Percentiles rank a stretch among this genome's conserved stretches.
Conservation (phyloP, 176 grass and related monocot species). For the Oryza glaberrima region DNA sequence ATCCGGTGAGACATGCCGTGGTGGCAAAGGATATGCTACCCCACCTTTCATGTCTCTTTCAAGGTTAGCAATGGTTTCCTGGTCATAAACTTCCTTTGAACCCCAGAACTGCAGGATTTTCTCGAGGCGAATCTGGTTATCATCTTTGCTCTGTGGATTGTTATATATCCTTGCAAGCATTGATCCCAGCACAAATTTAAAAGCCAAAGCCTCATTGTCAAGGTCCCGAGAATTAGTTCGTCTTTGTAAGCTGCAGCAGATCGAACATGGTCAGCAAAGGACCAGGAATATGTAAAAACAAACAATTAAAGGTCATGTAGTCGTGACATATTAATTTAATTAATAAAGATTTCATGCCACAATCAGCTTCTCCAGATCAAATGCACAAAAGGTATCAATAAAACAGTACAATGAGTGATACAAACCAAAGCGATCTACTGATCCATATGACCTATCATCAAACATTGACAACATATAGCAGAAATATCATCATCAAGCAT, state of each 20-base stretch:
- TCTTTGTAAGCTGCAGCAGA: conserved; percentile 73
- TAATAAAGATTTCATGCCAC: neutral
- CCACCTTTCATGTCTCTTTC: conserved; percentile 87
- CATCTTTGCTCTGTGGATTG: conserved; percentile 74
- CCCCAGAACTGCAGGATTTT: conserved; percentile 97
- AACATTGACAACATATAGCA: neutral
- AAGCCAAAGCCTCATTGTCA: conserved; percentile 84
- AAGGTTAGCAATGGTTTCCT: conserved; percentile 65
- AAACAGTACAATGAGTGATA: conserved; percentile 14
- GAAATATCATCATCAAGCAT: neutral
- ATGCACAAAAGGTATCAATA: neutral
- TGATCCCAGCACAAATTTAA: conserved; percentile 77
- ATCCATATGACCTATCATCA: conserved; percentile 3
- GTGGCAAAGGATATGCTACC: conserved; percentile 26
- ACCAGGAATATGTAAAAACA: conserved; percentile 4
- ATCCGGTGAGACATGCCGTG: conserved; percentile 59
- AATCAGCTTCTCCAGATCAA: conserved; percentile 9
- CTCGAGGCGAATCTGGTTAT: conserved; percentile 67
- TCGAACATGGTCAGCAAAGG: conserved; percentile 19
- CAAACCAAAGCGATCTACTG: neutral
- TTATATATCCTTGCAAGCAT: conserved; percentile 89
- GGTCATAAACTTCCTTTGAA: conserved; percentile 90
- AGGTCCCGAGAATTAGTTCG: conserved; percentile 72
- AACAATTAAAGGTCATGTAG: neutral
- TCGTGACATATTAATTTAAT: neutral